phyloP scores from a whole-genome alignment of 2,329 filamentous ascomycete species.

The Ceratocystiopsis minuta region DNA sequence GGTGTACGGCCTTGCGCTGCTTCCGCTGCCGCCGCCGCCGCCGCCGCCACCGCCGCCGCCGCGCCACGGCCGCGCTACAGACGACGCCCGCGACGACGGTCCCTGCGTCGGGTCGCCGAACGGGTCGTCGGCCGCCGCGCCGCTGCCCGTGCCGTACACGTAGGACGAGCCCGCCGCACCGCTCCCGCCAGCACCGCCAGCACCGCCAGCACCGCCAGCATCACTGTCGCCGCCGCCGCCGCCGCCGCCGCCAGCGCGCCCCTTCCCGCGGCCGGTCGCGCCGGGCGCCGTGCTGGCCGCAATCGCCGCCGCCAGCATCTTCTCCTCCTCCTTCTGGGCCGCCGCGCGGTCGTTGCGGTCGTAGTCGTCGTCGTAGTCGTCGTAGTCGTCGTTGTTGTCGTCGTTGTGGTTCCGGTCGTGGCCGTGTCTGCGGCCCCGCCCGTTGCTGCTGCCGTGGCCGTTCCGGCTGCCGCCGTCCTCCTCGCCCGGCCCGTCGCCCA shows the following conservation, averaged over 20 bases:
- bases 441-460: slow-evolving; percentile 1
- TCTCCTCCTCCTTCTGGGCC: slow-evolving; percentile 3
- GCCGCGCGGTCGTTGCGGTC: not conserved
- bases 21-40: not conserved
- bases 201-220: too few relatives aligned
- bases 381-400: not conserved
- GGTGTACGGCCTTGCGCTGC: not conserved
- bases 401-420: not conserved
- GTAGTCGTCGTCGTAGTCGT: not conserved
- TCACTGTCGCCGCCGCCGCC: too few relatives aligned
- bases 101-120: slow-evolving; percentile 4
- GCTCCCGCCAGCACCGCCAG: not conserved
- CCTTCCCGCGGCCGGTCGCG: not conserved
- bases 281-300: slow-evolving; percentile 8
- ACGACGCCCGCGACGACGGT: slow-evolving; percentile 7
- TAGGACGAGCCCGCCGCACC: not conserved
- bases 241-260: too few relatives aligned
- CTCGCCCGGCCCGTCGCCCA: not conserved
- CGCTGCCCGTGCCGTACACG: not conserved
- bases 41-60: not conserved
- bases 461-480: slow-evolving; percentile 5
- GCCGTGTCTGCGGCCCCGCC: not conserved
- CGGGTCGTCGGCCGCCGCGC: slow-evolving; percentile 2
- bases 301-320: slow-evolving; percentile 8
- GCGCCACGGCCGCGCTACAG: slow-evolving; percentile 1